phyloP scores from a whole-genome alignment of 768 basidiomycete genomes.

The Cystobasidiopsis lactophilus region DNA sequence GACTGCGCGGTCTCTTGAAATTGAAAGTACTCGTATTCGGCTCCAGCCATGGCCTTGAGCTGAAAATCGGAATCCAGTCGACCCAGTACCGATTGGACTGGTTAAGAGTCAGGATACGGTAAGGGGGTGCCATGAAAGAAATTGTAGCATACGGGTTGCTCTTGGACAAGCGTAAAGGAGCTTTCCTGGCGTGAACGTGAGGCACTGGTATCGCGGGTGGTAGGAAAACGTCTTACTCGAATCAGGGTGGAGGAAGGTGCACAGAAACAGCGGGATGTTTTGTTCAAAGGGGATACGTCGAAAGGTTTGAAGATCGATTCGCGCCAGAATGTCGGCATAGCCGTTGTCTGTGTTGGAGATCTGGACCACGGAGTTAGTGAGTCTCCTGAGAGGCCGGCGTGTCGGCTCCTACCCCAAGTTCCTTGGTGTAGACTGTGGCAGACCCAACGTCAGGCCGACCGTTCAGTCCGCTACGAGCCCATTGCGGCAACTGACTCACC shows the following conservation, averaged over 20 bases:
- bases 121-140: too few relatives aligned
- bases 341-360: constrained; percentile 85
- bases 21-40: constrained; percentile 51
- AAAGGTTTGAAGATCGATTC: constrained; percentile 65
- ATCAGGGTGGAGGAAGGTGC: constrained; percentile 73
- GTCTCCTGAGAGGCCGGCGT: too few relatives aligned
- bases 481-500: too few relatives aligned
- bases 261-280: constrained; percentile 76
- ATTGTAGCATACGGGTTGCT: too few relatives aligned
- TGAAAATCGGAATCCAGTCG: constrained; percentile 31
- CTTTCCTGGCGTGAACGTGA: constrained; percentile 5
- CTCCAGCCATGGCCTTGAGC: constrained; percentile 32
- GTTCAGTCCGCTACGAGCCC: too few relatives aligned
- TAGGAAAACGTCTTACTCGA: constrained; percentile 36
- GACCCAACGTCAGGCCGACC: too few relatives aligned
- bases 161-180: constrained; percentile 57
- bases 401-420: too few relatives aligned
- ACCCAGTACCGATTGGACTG: constrained; percentile 39
- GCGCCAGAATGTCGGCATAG: constrained; percentile 65
- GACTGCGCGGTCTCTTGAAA: constrained; percentile 54
- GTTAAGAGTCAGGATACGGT: too few relatives aligned
- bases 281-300: constrained; percentile 82
- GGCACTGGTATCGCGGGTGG: background rate
- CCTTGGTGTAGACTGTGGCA: too few relatives aligned
- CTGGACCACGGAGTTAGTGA: too few relatives aligned